Conservation (phyloP, 2,329 filamentous ascomycete species). For the Alternaria gaisen region DNA sequence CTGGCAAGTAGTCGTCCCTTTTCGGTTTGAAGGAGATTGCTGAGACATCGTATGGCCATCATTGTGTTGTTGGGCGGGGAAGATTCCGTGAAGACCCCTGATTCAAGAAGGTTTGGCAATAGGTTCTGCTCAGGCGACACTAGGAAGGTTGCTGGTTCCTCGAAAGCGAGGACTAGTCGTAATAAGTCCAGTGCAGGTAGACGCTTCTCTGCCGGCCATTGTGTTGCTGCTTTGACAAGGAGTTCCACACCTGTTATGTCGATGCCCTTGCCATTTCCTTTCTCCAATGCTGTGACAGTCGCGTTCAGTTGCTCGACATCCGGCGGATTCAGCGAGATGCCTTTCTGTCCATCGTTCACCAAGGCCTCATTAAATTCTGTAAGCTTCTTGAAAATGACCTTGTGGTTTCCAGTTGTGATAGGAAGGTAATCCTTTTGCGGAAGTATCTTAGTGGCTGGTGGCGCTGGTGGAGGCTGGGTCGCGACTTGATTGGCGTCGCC, state of each 20-base stretch:
- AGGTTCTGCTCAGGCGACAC: conserved; percentile 65
- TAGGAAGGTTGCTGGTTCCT: conserved; percentile 69
- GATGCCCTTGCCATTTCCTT: conserved; percentile 45
- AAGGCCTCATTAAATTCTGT: conserved; percentile 77
- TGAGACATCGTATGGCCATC: conserved; percentile 82
- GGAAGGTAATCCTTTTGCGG: conserved; percentile 82
- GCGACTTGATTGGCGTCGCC: conserved; percentile 62
- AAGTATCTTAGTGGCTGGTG: conserved; percentile 66
- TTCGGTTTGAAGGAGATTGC: conserved; percentile 81
- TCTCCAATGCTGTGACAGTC: conserved; percentile 71
- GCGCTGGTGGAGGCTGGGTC: conserved; percentile 45
- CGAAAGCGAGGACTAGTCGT: conserved; percentile 77
- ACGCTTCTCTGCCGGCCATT: conserved; percentile 82
- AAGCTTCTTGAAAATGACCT: conserved; percentile 79
- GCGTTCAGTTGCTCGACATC: conserved; percentile 71
- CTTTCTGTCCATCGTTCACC: conserved; percentile 75
- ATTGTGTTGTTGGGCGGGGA: conserved; percentile 82
- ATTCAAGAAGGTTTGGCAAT: conserved; percentile 66
- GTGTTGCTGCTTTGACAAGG: conserved; percentile 74
- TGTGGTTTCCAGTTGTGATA: conserved; percentile 76
- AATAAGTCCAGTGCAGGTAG: conserved; percentile 87
- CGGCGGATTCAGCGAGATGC: conserved; percentile 74
- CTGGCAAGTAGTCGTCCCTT: conserved; percentile 71
- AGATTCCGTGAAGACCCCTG: conserved; percentile 65
- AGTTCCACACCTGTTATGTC: conserved; percentile 67